Percentiles rank a stretch among this genome's conserved stretches.
These are phyloP conservation scores for Diaporthe vaccinii DNA, from an alignment of 2,329 filamentous ascomycete species.

Conservation along the genomic window DNA sequence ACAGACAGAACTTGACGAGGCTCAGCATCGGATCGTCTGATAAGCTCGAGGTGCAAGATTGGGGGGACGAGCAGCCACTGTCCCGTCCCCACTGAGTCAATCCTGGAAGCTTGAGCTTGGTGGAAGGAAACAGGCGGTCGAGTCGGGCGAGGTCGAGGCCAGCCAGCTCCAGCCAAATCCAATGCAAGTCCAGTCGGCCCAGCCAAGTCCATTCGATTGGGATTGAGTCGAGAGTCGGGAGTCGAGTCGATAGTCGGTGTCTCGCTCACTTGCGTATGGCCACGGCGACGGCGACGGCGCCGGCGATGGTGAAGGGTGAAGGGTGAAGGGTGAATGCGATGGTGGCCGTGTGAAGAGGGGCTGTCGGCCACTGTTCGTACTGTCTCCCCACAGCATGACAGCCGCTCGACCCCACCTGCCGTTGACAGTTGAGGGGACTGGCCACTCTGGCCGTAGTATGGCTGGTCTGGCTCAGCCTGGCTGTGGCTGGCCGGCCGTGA, in stretches of 20 bases:
- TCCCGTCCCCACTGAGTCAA: constrained; percentile 15
- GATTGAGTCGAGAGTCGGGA: background rate
- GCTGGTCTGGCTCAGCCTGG: constrained; percentile 17
- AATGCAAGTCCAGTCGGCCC: background rate
- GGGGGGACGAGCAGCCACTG: constrained; percentile 2
- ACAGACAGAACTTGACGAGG: background rate
- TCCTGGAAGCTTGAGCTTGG: constrained; percentile 5
- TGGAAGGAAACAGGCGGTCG: background rate
- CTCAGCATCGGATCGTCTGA: constrained; percentile 15
- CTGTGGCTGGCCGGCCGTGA: constrained; percentile 7
- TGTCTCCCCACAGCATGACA: background rate
- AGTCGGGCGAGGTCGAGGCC: background rate
- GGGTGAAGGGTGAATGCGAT: background rate
- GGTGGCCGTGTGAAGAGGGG: background rate
- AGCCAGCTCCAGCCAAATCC: background rate
- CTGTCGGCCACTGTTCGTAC: background rate
- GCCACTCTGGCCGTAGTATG: constrained; percentile 15
- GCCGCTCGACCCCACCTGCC: constrained; percentile 12
- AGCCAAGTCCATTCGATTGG: background rate
- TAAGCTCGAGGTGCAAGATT: background rate
- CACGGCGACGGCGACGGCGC: background rate
- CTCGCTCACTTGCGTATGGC: background rate
- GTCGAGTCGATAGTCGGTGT: background rate
- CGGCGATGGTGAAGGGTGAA: background rate
- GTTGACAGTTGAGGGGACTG: constrained; percentile 26